Base-by-base conservation (phyloP, 108 stramenopile genomes). In the Chaetoceros tenuissimus region DNA sequence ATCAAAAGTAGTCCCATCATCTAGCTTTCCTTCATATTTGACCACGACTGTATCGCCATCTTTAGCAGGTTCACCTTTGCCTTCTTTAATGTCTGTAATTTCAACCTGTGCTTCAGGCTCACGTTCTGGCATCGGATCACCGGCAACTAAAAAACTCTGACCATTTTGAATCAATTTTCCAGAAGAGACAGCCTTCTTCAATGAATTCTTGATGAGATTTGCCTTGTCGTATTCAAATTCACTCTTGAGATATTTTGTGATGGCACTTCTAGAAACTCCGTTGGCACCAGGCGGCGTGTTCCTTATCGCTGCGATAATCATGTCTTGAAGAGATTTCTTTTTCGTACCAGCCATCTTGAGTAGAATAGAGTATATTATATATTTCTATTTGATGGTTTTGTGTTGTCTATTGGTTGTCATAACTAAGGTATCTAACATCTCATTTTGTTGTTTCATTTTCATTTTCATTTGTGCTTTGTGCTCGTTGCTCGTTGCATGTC, bases 241-340 rank as follows among this genome's bases (percentile, higher is more conserved):
- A 0, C 78, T 57, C 60, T 84, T 67, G n/a, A 89, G 59, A 46
- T 82, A 87, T 57, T 93, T 93, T 24, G 59, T 19, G 8, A 93
- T 87, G 52, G 87, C 63, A 18, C 50, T 50, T 46, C 85, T 63
- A 20, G 80, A 86, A 20, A 75, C 69, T n/a, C 87, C 87, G 13
- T 82, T 83, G 48, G 74, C 23, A 16, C 55, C 56, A 10, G 51
- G 2, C 20, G 79, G 81, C 29, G 70, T 70, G 24, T 60, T 43
- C 17, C 90, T 79, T 59, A 87, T 87, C 20, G 92, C 83, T 44
- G 64, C 30, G 7, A 92, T 53, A 51, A 88, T 74, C 70, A 88
- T 92, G 63, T 86, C 90, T 3, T 84, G 58, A 19, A 92, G 68
- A 5, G 81, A 75, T 46, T 77, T 80, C n/a, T n/a, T n/a, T n/a